Conservation (phyloP, 2,329 filamentous ascomycete genomes). For the Aspergillus novofumigatus region DNA sequence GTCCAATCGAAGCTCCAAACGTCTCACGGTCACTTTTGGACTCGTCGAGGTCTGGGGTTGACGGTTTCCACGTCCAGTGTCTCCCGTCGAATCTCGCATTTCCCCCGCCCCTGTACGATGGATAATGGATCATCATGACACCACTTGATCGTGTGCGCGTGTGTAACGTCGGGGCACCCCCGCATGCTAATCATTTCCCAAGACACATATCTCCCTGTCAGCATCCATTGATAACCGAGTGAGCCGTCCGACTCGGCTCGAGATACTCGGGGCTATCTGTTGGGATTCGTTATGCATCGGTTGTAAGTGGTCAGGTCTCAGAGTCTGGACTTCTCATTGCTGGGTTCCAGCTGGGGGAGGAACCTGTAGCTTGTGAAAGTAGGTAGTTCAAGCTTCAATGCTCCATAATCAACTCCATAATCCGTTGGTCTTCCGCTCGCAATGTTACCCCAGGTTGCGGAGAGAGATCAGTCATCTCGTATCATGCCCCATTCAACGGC, state of each 20-base stretch:
- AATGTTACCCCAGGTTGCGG: constrained; percentile 12
- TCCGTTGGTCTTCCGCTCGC: background rate
- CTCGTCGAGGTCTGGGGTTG: background rate
- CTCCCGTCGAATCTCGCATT: background rate
- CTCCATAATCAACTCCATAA: background rate
- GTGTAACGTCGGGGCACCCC: constrained; percentile 12
- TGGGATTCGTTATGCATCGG: background rate
- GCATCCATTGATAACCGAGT: background rate
- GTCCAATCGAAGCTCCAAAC: background rate
- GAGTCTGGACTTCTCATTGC: background rate
- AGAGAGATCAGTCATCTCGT: background rate
- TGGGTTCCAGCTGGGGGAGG: background rate
- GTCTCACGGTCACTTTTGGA: background rate
- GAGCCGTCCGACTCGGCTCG: background rate
- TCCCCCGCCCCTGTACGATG: constrained; percentile 6
- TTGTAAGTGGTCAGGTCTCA: background rate
- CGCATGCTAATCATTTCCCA: constrained; percentile 3
- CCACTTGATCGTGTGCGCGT: background rate
- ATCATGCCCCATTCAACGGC: background rate
- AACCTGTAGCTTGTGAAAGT: background rate
- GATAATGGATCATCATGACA: background rate
- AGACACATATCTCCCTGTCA: background rate
- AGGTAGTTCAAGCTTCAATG: background rate
- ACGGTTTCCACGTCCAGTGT: no score
- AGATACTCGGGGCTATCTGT: background rate